phyloP scores from a whole-genome alignment of 2,329 filamentous ascomycete genomes.

The Sodiomyces alkalinus region DNA sequence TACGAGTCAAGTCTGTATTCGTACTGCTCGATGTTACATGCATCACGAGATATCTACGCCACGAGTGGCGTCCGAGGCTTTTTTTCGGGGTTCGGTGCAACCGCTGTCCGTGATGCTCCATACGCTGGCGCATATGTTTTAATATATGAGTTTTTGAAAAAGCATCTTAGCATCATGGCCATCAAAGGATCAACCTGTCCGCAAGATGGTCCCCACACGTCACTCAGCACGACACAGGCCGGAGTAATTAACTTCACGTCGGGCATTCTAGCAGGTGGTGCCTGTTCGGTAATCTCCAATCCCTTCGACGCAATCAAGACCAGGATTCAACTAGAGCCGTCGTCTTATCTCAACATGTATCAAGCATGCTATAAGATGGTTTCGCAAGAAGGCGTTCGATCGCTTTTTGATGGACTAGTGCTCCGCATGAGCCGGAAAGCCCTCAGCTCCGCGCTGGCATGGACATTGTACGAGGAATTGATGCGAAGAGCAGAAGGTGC shows the following conservation, averaged over 20 bases:
- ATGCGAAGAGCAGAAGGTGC: slow-evolving; percentile 49
- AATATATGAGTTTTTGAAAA: slow-evolving; percentile 79
- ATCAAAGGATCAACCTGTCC: slow-evolving; percentile 2
- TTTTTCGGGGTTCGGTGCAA: slow-evolving; percentile 88
- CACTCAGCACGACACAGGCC: slow-evolving; percentile 5
- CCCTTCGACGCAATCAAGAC: slow-evolving; percentile 97
- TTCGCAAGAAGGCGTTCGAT: slow-evolving; percentile 60
- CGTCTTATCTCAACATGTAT: slow-evolving; percentile 67
- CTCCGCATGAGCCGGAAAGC: slow-evolving; percentile 85
- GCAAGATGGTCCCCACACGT: not conserved
- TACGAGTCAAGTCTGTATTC: slow-evolving; percentile 82
- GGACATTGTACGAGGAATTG: slow-evolving; percentile 93
- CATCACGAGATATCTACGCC: slow-evolving; percentile 57
- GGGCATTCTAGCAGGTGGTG: slow-evolving; percentile 62
- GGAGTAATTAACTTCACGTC: slow-evolving; percentile 56
- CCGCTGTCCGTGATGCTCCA: slow-evolving; percentile 84
- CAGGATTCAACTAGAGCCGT: slow-evolving; percentile 77
- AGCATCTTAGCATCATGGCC: slow-evolving; percentile 27
- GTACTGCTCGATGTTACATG: slow-evolving; percentile 62
- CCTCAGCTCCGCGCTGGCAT: slow-evolving; percentile 83
- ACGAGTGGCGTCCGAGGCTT: slow-evolving; percentile 69
- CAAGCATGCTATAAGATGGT: slow-evolving; percentile 68
- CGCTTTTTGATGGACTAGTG: slow-evolving; percentile 73
- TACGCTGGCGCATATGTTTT: slow-evolving; percentile 92
- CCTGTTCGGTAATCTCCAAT: slow-evolving; percentile 82